Base-by-base conservation (phyloP, 768 basidiomycete species). In the Collybia sp. region DNA sequence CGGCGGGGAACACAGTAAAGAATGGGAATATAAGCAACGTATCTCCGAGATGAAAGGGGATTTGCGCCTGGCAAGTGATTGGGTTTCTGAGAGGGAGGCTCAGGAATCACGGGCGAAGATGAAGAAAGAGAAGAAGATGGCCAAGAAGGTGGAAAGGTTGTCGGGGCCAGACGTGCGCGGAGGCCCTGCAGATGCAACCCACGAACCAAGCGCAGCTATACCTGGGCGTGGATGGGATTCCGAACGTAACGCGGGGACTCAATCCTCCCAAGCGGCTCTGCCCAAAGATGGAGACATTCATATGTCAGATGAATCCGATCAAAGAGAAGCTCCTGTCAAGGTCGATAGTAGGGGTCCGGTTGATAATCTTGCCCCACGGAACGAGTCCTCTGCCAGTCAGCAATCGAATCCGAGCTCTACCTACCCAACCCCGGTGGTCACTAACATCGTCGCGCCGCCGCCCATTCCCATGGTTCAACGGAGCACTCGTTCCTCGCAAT, bases 71-170 rank as follows among this genome's bases (percentile, higher is more conserved):
- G 34, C 56, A 10, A 52, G 51, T 16, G 42, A 54, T 34, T 56
- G 49, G 53, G 20, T 56, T 19, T 30, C 39, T 15, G 57, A 53
- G 20, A 54, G 48, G 40, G 52, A 54, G 36, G 40, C 41, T 12
- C 56, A 53, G 15, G 58, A 59, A 25, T 44, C 40, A 12, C 46
- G 20, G 46, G 55, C 17, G 50, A 56, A 47, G 35, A 47, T 39
- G 40, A 53, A 45, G 40, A 40, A 35, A 47, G 45, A 43, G 32
- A 49, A 41, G 48, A 49, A 43, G 45, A 52, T 44, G 17, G 44
- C 31, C 9, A 51, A 34, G 39, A 48, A 30, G 25, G 13, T 42
- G n/a, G 34, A 47, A 34, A 36, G 16, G 20, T 13, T 30, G 12
- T 46, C 45, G 40, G 48, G 46, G 47, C 44, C 18, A 45, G 50